Evolutionary conservation across 2,329 filamentous ascomycete genomes (phyloP), one percentile per base, ranked within the genome.

Genomic region (Clarireedia paspali): DNA sequence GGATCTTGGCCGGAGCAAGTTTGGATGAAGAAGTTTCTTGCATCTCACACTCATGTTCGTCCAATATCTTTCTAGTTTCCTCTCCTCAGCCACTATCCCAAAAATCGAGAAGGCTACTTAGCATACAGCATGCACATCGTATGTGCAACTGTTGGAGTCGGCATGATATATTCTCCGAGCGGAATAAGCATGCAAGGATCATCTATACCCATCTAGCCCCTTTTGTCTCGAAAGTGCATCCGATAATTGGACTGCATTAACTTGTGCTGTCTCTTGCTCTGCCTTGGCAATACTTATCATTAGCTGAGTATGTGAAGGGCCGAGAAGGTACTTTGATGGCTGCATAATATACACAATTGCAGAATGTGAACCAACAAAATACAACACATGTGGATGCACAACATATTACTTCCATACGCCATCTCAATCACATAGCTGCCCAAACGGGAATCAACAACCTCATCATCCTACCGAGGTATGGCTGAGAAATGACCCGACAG

Each of bases 181-280:
- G 9, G 44, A 34, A 54, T 40, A 49, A 54, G 51, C 51, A 54
- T 54, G 34, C 39, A 34, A 34, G 30, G 30, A 34, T 34, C 30
- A 10, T 9, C 30, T 34, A 10, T 34, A 34, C 2, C 30, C 30
- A 12, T 3, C 30, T 34, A 14, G 12, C 30, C 30, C 30, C 30
- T 34, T 34, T 34, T 34, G 30, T 30, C 10, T 4, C 30, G 20
- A 12, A 17, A 20, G 20, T n/a, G 39, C 14, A 42, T 15, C 5
- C 6, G 39, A 42, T 42, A 17, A 42, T 17, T 15, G 39, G 14
- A 17, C 15, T 15, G 14, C 7, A 40, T 20, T n/a, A n/a, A 40
- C 20, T 42, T 42, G 7, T 42, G 17, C 20, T 15, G 15, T 42
- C 39, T 14, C 5, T 20, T 20, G 14, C 12, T 34, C 30, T 34